Conservation (phyloP, 2,329 filamentous ascomycete genomes). For the Botryotinia globosa region DNA sequence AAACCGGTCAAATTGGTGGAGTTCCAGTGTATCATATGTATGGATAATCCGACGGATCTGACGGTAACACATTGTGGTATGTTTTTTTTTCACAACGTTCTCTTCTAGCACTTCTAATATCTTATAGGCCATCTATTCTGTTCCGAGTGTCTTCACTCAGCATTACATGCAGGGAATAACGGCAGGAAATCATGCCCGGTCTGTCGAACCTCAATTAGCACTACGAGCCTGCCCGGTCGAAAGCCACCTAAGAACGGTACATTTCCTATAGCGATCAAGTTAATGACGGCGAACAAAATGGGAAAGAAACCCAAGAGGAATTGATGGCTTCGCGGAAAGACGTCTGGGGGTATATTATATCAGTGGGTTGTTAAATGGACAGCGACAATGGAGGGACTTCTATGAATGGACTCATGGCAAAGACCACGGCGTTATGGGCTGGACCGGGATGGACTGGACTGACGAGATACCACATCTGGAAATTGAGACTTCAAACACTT, state of each 20-base stretch:
- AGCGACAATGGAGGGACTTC: background rate
- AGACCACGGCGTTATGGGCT: constrained; percentile 12
- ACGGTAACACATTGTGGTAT: constrained; percentile 66
- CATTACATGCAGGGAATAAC: constrained; percentile 52
- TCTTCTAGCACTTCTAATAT: constrained; percentile 23
- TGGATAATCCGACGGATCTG: constrained; percentile 57
- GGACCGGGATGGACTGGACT: background rate
- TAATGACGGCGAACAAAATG: constrained; percentile 55
- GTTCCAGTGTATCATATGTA: constrained; percentile 66
- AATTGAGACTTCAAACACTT: background rate
- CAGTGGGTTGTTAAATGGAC: background rate
- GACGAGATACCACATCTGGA: constrained; percentile 10
- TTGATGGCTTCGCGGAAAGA: background rate
- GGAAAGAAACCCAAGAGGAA: constrained; percentile 42
- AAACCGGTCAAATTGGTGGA: constrained; percentile 50
- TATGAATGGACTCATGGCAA: background rate
- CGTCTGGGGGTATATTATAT: background rate
- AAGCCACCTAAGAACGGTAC: constrained; percentile 45
- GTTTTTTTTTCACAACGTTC: constrained; percentile 33
- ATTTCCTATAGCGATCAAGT: constrained; percentile 60
- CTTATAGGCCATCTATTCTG: constrained; percentile 61
- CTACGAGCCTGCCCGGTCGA: constrained; percentile 43
- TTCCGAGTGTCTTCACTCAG: constrained; percentile 58
- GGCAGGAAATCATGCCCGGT: constrained; percentile 59
- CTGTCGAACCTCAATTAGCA: constrained; percentile 58